Base-by-base conservation (phyloP, 2,329 filamentous ascomycete genomes). In the Epichloe brachyelytri region DNA sequence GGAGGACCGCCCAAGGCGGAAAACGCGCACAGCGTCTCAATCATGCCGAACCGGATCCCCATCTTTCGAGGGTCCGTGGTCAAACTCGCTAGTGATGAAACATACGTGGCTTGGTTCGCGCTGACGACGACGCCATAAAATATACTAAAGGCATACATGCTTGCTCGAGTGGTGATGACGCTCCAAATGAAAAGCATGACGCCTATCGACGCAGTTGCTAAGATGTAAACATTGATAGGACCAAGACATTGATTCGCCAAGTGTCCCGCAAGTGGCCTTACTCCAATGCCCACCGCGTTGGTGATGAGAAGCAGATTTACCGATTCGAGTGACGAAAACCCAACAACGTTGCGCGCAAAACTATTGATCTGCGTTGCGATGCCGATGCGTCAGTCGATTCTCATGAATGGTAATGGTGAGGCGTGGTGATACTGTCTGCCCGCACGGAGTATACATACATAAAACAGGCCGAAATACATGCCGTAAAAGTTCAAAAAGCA, bases 151-250 rank as follows among this genome's bases (percentile, higher is more conserved):
- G 62, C 57, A 54, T 72, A 73, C 66, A 73, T 71, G 52, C 65
- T 67, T 3, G 60, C 53, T 3, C 57, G 57, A 11, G 59, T 63
- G n/a, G 54, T 58, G 2, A 83, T 76, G 0, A 69, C 73, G 2
- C 73, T 71, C 81, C 82, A 85, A 49, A 65, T 68, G 56, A 74
- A 80, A 36, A 79, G 63, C 52, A 78, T 65, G 14, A 75, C 60
- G 1, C 70, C 69, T 3, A 75, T 67, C 4, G 71, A 53, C 11
- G 73, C 60, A 2, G 67, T 69, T 47, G 73, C 71, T 0, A 75
- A n/a, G 30, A 79, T 70, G 26, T 79, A 69, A 1, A 72, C 70
- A 57, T 82, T 82, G 46, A 81, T 65, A 0, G 76, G 71, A 0
- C 80, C 80, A 3, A 76, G 63, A 49, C 64, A 57, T 53, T 55